phyloP scores from a whole-genome alignment of 345 rosid species.

The Citrus sinensis region DVS_A1.0 CM039167.1:8789001-8789500 shows the following conservation, averaged over 20 bases:
- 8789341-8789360: slow-evolving; percentile 2
- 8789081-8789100: background rate
- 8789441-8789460: slow-evolving; percentile 98
- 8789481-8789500: slow-evolving; percentile 98
- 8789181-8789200: background rate
- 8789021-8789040: background rate
- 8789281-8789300: slow-evolving; percentile 3
- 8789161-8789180: background rate
- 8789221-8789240: background rate
- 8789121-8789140: too few relatives aligned
- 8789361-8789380: slow-evolving; percentile 13
- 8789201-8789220: too few relatives aligned
- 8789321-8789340: slow-evolving; percentile 4
- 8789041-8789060: background rate
- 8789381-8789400: slow-evolving; percentile 14
- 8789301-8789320: slow-evolving; percentile 10
- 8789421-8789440: slow-evolving; percentile 96
- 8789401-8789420: slow-evolving; percentile 17
- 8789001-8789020: too few relatives aligned
- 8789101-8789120: background rate
- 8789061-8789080: background rate
- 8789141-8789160: background rate
- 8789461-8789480: slow-evolving; percentile 90
- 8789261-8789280: slow-evolving; percentile 1
- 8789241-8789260: background rate